phyloP scores from a whole-genome alignment of 371 early-diverging fungal species.

The Mucor saturninus region DNA sequence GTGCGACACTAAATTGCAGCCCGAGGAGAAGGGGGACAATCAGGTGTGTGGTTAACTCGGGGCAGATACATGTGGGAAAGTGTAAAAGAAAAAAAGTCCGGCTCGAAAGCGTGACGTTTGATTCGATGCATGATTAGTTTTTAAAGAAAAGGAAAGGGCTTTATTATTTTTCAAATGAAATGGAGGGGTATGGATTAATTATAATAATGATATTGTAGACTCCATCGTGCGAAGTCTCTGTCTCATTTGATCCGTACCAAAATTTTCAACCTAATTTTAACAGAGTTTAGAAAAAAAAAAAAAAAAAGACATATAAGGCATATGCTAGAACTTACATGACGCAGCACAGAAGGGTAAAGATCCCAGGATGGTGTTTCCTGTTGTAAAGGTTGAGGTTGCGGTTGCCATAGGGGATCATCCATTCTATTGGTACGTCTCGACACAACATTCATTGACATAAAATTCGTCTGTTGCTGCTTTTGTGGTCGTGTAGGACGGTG shows the following conservation, averaged over 20 bases:
- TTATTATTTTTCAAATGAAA: no score
- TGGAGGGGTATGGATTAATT: neutral
- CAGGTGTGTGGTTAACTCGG: no score
- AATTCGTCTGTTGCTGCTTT: constrained; percentile 30
- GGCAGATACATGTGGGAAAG: no score
- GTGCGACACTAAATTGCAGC: no score
- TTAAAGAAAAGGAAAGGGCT: no score
- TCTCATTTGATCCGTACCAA: constrained; percentile 53
- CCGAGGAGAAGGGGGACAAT: no score
- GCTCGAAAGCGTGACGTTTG: no score
- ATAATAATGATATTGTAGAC: constrained; percentile 17
- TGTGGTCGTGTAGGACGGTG: constrained; percentile 25
- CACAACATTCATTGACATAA: constrained; percentile 22
- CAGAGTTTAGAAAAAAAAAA: neutral
- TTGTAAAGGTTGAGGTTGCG: constrained; percentile 13
- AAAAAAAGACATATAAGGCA: constrained; percentile 3
- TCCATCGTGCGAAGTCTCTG: constrained; percentile 41
- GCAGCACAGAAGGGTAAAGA: constrained; percentile 44
- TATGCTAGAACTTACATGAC: constrained; percentile 34
- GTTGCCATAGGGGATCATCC: constrained; percentile 28
- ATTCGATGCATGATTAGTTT: no score
- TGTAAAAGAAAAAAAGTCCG: no score
- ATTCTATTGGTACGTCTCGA: constrained; percentile 6
- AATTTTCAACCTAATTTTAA: constrained; percentile 43
- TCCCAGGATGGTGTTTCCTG: constrained; percentile 42